Evolutionary conservation across 352 stramenopile genomes (phyloP), one percentile per base, ranked within the genome.

Genomic region (Elongisporangium anandrum): DNA sequence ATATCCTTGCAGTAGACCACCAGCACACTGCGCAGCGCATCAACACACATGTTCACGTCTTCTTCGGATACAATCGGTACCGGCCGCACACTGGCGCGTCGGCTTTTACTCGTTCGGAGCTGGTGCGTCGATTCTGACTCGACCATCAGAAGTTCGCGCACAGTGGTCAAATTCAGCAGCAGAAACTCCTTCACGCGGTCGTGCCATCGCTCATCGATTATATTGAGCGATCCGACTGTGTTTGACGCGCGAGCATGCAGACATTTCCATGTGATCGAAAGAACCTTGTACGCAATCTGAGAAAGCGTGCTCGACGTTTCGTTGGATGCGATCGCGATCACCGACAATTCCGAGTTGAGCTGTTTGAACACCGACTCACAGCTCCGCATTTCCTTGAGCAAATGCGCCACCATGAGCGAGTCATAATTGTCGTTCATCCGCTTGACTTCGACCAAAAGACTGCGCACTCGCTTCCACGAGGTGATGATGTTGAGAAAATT

Each of bases 331-430:
- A 90, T 74, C 3, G 78, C 77, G 45, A 92, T 77, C 26, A 70
- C 50, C 52, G 73, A 69, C 22, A 94, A 70, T 22, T 94, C 84
- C 16, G 52, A 56, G 50, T 90, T 78, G 38, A 94, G 77, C 62
- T 89, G 78, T 61, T 87, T 89, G 67, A 89, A 89, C 20, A 88
- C 73, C 49, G 64, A 80, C 61, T 94, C 84, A 50, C 81, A 92
- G 41, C 76, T 80, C 23, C 82, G 79, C 78, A 94, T 90, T 56
- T 94, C 79, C 65, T 94, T 90, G 56, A 91, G 77, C 49, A 94
- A 66, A 41, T 88, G 78, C 19, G 75, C 67, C 47, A 90, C 64
- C 76, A 90, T 87, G 45, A 77, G 66, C 22, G 81, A 63, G 52
- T 93, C 81, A 58, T 87, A 87, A 61, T 90, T 86, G 61, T 86